Evolutionary conservation across 345 rosid genomes (phyloP), one percentile per base, ranked within the genome.

Genomic region (Rubroshorea leprosula): DNA sequence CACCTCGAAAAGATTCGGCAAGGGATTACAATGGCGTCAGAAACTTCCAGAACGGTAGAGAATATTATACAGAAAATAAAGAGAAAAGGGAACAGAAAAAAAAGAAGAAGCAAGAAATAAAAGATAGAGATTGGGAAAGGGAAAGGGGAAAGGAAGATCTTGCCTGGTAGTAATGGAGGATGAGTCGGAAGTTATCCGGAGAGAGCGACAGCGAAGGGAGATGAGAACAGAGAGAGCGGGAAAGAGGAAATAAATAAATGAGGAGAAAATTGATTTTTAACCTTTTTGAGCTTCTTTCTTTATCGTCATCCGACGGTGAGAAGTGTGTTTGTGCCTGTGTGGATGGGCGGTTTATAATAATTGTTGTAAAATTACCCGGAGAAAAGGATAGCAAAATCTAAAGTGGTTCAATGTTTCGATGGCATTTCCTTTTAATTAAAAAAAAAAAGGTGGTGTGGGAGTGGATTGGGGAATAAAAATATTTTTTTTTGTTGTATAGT

Each of bases 131-230:
- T 12, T 54, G 45, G 31, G 55, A 41, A 60, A 51, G 46, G 19
- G 63, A 39, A 46, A 58, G 31, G 8, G 31, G 31, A 35, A 35
- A 35, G 7, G 41, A 35, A 35, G 41, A 35, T 15, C 68, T 55
- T 25, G 71, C 85, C 86, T 72, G 72, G 51, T 58, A 61, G 70
- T 61, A 62, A 71, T 68, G 74, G 44, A 70, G 51, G 76, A 61
- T 68, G 63, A 63, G 58, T 48, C 23, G 54, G 46, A 57, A 35
- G 41, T 47, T 19, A 71, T 43, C 49, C n/a, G 13, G 39, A 41
- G 54, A 13, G n/a, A n/a, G n/a, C n/a, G n/a, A n/a, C 41, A 13
- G 35, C 5, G 35, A 4, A 41, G 48, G 6, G 25, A 14, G 35
- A 12, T 50, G 57, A 16, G 57, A 52, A 27, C 19, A 58, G 53